Evolutionary conservation across 768 basidiomycete species (phyloP).

Genomic region (Rhizopogon vesiculosus): DNA sequence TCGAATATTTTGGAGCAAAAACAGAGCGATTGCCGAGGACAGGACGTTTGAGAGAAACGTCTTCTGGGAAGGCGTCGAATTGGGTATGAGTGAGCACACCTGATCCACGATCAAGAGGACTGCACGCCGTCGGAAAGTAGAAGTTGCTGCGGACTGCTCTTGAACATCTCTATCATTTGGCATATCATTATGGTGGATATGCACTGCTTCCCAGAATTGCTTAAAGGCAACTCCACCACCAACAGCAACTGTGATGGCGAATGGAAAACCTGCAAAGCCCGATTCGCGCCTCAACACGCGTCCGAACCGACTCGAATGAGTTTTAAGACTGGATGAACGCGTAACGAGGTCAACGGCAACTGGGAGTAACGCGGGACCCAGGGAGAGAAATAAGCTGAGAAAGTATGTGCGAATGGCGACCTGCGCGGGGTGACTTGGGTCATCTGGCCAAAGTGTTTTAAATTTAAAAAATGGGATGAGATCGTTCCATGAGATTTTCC

Average conservation of each 20-base stretch:
- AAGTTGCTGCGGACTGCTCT: not conserved
- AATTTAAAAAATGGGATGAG: slow-evolving; percentile 9
- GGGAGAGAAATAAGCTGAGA: slow-evolving; percentile 57
- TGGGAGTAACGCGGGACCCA: slow-evolving; percentile 62
- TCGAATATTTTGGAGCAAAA: slow-evolving; percentile 51
- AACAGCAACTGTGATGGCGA: slow-evolving; percentile 56
- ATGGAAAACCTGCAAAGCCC: slow-evolving; percentile 61
- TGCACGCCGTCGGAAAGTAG: not conserved
- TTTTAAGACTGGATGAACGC: slow-evolving; percentile 20
- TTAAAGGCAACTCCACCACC: slow-evolving; percentile 59
- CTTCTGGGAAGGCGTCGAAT: slow-evolving; percentile 37
- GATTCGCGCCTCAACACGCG: slow-evolving; percentile 53
- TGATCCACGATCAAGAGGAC: not conserved
- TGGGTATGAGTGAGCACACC: slow-evolving; percentile 9
- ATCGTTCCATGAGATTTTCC: not conserved
- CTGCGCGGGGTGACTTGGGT: slow-evolving; percentile 47
- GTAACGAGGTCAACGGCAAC: slow-evolving; percentile 35
- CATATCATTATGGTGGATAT: not conserved
- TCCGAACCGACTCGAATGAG: slow-evolving; percentile 7
- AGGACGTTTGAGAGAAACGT: slow-evolving; percentile 56
- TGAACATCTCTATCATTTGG: not conserved
- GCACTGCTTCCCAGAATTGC: slow-evolving; percentile 34
- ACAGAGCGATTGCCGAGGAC: slow-evolving; percentile 52
- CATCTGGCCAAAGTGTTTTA: slow-evolving; percentile 18
- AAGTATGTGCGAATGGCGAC: slow-evolving; percentile 65